Base-by-base conservation (phyloP, 2,329 filamentous ascomycete genomes). In the Raffaelea deltoideospora region DNA sequence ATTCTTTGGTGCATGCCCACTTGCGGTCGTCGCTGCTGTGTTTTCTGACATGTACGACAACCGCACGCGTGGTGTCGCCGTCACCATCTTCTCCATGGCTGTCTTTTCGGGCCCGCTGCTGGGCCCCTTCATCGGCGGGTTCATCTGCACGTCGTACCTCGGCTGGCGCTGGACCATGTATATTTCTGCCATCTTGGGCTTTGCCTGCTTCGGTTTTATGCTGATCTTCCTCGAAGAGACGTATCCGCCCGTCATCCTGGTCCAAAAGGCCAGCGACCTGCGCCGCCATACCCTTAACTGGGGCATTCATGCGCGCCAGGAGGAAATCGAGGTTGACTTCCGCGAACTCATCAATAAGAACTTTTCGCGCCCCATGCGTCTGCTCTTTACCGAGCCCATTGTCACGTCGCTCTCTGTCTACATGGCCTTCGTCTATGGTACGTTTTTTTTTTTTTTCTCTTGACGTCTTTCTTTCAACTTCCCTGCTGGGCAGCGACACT, bases 111-210 rank as follows among this genome's bases (percentile, higher is more conserved):
- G 76, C 5, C 78, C 79, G 0, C 60, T 81, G 19, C 55, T 80
- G 24, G 77, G 74, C 0, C 79, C 79, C 6, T 74, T 81, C 33
- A 67, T 80, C 34, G 79, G 79, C 35, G 76, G 76, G 15, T 83
- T 75, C 58, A 79, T 79, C 33, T 63, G 64, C 21, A 57, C 72
- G 18, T 72, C 69, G 7, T 56, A 72, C 48, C 64, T 79, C 22
- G 76, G 76, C 41, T 84, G 79, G 79, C 70, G 79, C 43, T 84
- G 78, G 78, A 81, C 76, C 5, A 67, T 77, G 57, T 83, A 78
- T 51, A 55, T 79, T 21, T 54, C 60, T 19, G 58, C 68, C 40
- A 69, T 80, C 45, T 74, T 82, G 64, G 74, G 78, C 23, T 73
- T 71, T 41, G 41, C 64, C 19, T 69, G 74, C 38, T 72, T 79